Evolutionary conservation across 2,329 filamentous ascomycete genomes (phyloP).

Genomic region (Colletotrichum higginsianum): DNA sequence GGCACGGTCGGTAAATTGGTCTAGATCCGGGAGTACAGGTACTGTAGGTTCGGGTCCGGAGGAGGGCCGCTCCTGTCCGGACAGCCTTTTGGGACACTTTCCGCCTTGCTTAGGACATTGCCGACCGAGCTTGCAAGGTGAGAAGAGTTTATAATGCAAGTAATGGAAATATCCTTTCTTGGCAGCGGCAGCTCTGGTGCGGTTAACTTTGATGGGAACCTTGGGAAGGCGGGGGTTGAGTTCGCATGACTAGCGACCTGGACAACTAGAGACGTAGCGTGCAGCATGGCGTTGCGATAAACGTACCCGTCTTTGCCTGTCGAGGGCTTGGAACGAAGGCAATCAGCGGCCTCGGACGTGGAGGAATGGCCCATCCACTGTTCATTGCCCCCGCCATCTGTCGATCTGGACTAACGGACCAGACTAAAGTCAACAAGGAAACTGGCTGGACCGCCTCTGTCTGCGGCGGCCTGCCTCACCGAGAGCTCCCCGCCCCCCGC

Average conservation of each 20-base stretch:
- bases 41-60: conserved; percentile 34
- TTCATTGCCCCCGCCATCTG: conserved; percentile 32
- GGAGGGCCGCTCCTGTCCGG: conserved; percentile 20
- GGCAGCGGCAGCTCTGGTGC: conserved; percentile 15
- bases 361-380: conserved; percentile 6
- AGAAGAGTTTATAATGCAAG: conserved; percentile 20
- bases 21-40: conserved; percentile 1
- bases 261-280: conserved; percentile 18
- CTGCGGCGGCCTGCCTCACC: conserved; percentile 21
- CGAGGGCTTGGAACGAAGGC: conserved; percentile 5
- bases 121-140: conserved; percentile 1
- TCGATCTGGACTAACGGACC: conserved; percentile 30
- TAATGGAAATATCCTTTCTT: conserved; percentile 21
- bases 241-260: conserved; percentile 41
- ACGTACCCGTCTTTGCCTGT: conserved; percentile 8
- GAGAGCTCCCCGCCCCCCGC: conserved; percentile 32
- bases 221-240: conserved; percentile 35
- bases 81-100: conserved; percentile 4
- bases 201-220: conserved; percentile 35
- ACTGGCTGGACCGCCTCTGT: not conserved
- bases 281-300: conserved; percentile 25
- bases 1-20: conserved; percentile 5
- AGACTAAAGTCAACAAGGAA: conserved; percentile 16
- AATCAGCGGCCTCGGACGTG: conserved; percentile 36
- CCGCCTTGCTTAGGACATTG: conserved; percentile 5